Evolutionary conservation across 768 basidiomycete species (phyloP).

Genomic region (Leccinum rimulosum): DNA sequence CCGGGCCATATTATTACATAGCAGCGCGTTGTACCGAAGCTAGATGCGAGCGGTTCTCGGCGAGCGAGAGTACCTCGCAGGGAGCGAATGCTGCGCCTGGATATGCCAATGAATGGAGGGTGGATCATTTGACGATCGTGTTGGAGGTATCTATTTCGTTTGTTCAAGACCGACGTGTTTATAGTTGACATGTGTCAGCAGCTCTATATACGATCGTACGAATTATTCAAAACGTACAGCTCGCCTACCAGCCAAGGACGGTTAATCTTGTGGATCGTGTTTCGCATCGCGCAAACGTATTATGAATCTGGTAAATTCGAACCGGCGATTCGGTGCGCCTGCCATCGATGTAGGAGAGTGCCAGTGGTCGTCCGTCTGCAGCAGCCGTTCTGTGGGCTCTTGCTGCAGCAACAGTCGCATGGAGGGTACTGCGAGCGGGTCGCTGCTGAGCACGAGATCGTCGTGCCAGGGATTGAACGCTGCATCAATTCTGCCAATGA

Average conservation of each 20-base stretch:
- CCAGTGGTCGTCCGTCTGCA: no score
- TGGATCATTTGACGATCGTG: no score
- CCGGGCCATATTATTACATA: constrained; percentile 23
- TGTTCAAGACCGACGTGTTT: not conserved
- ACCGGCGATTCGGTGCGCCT: constrained; percentile 75
- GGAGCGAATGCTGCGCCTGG: no score
- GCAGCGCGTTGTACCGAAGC: constrained; percentile 84
- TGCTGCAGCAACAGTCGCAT: no score
- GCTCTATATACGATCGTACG: constrained; percentile 76
- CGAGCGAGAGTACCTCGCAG: no score
- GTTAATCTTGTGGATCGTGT: constrained; percentile 84
- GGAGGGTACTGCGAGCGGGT: no score
- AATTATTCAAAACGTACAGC: constrained; percentile 43
- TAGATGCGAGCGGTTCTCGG: constrained; percentile 41
- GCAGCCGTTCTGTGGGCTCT: no score
- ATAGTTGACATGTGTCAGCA: constrained; percentile 28
- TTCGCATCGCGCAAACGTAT: constrained; percentile 86
- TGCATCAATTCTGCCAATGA: no score
- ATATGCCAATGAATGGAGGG: no score
- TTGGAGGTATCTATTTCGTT: no score
- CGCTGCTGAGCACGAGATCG: no score
- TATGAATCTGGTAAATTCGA: constrained; percentile 77
- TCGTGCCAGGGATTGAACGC: no score
- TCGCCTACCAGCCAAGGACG: constrained; percentile 63
- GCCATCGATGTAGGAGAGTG: not conserved